These are phyloP conservation scores for Reutealis trisperma DNA, from an alignment of 345 rosid species.

Conservation along the genomic window DNA sequence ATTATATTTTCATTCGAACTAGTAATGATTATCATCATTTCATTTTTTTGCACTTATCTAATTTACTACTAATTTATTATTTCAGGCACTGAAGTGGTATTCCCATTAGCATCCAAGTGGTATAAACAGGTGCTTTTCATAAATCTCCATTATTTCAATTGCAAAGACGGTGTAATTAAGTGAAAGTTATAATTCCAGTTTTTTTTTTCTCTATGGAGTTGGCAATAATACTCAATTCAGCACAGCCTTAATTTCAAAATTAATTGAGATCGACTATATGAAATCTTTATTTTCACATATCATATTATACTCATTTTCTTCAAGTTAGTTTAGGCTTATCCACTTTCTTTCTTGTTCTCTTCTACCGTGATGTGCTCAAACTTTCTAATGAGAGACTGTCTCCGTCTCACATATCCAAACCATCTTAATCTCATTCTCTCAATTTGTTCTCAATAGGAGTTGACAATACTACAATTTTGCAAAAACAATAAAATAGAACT, in stretches of 20 bases:
- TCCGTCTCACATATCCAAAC: no score
- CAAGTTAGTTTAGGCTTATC: no score
- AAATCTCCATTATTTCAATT: not conserved
- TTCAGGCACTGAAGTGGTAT: constrained; percentile 21
- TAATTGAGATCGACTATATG: no score
- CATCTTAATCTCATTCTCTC: no score
- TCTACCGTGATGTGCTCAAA: no score
- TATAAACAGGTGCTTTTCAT: not conserved
- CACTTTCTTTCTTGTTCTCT: no score
- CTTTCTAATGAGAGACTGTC: no score
- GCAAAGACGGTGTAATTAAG: not conserved
- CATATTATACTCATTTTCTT: no score
- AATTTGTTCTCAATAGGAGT: no score
- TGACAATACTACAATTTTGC: not conserved
- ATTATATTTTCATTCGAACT: not conserved
- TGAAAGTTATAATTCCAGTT: constrained; percentile 19
- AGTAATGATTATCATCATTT: constrained; percentile 18
- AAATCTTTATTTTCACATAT: no score
- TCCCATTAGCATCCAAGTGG: constrained; percentile 12
- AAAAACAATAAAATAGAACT: not conserved
- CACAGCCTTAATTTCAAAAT: no score
- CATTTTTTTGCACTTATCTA: constrained; percentile 9
- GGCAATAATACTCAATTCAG: no score
- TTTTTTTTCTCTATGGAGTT: not conserved
- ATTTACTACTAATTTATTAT: constrained; percentile 18